Conservation (phyloP, 169 alveolate genomes). For the Blepharisma undulans region DNA sequence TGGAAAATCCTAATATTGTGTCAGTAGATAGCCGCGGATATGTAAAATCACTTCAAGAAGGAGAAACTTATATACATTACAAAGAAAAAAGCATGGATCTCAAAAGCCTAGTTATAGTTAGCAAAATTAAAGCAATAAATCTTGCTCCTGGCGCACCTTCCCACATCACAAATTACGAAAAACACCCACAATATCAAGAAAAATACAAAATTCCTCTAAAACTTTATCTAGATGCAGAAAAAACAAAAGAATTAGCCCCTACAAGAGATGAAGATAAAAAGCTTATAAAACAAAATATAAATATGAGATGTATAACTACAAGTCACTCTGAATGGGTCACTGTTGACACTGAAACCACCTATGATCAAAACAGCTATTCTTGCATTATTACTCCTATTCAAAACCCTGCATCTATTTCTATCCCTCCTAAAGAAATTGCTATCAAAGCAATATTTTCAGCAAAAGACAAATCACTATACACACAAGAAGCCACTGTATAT, state of each 20-base stretch:
- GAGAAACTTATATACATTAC: conserved; percentile 48
- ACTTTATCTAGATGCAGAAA: conserved; percentile 31
- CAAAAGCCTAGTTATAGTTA: conserved; percentile 47
- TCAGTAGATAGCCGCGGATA: conserved; percentile 38
- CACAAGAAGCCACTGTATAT: neutral
- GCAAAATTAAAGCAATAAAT: conserved; percentile 46
- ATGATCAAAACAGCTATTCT: conserved; percentile 37
- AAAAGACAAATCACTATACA: neutral
- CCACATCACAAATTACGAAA: conserved; percentile 20
- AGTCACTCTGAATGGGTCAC: conserved; percentile 18
- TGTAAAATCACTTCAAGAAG: conserved; percentile 48
- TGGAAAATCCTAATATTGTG: conserved; percentile 31
- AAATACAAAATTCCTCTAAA: conserved; percentile 43
- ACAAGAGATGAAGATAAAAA: conserved; percentile 44
- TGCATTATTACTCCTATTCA: conserved; percentile 39
- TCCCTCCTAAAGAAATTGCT: conserved; percentile 16
- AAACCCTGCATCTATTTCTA: neutral
- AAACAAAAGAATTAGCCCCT: conserved; percentile 37
- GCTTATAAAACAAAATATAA: conserved; percentile 45
- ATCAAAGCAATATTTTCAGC: neutral
- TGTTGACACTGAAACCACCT: no score
- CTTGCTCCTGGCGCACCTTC: conserved; percentile 41
- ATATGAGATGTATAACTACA: conserved; percentile 17
- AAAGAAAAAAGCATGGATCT: conserved; percentile 44
- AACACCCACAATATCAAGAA: conserved; percentile 30